phyloP scores from a whole-genome alignment of 2,329 filamentous ascomycete genomes.

The Colletotrichum liaoningense region DNA sequence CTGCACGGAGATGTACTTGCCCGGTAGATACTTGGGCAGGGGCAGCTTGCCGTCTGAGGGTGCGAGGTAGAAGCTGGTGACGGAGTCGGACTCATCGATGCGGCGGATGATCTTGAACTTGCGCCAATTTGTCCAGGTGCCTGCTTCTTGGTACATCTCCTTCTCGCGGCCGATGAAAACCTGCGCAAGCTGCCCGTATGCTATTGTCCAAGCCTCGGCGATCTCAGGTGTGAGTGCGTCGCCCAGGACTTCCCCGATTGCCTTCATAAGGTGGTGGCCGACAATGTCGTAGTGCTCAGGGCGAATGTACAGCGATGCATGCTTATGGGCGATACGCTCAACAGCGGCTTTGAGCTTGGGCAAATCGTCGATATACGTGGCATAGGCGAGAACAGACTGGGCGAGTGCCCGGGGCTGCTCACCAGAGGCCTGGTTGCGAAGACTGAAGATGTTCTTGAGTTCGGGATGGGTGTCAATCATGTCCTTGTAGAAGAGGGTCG shows the following conservation, averaged over 20 bases:
- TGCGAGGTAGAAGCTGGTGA: conserved; percentile 78
- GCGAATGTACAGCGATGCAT: conserved; percentile 76
- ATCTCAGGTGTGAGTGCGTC: conserved; percentile 74
- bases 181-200: conserved; percentile 77
- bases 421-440: conserved; percentile 74
- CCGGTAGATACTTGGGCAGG: conserved; percentile 73
- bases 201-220: conserved; percentile 76
- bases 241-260: conserved; percentile 76
- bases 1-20: conserved; percentile 79
- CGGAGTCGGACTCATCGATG: conserved; percentile 67
- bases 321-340: conserved; percentile 82
- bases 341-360: conserved; percentile 65
- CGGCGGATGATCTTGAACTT: conserved; percentile 69
- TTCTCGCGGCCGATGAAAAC: conserved; percentile 76
- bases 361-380: conserved; percentile 77
- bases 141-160: conserved; percentile 66
- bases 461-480: conserved; percentile 73
- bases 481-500: conserved; percentile 77
- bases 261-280: conserved; percentile 73
- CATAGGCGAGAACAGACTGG: conserved; percentile 77
- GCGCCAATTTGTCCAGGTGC: conserved; percentile 60
- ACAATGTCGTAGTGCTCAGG: conserved; percentile 79
- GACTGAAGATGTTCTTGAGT: conserved; percentile 78
- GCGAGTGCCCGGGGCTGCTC: conserved; percentile 79
- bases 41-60: conserved; percentile 65